Evolutionary conservation across 805 yeast species (phyloP).

Genomic region (Metschnikowia arizonensis): DNA sequence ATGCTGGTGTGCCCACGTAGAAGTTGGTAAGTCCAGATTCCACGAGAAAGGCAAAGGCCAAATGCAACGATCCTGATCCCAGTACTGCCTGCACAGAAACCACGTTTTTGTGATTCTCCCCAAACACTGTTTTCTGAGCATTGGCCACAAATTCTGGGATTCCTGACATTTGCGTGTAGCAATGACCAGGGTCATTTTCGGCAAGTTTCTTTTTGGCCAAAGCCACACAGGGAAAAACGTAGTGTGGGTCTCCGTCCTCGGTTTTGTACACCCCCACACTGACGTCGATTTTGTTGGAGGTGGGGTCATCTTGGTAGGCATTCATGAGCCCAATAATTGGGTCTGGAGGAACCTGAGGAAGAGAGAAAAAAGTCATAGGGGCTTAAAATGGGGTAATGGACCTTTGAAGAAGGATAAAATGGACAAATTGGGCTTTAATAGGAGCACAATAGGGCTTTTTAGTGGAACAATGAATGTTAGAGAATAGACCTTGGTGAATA

Average conservation of each 20-base stretch:
- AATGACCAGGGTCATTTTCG: slow-evolving; percentile 39
- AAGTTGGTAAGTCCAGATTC: slow-evolving; percentile 19
- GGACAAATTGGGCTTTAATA: background rate
- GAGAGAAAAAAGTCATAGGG: slow-evolving; percentile 8
- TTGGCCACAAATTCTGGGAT: slow-evolving; percentile 33
- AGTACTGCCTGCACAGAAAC: slow-evolving; percentile 38
- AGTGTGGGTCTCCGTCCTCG: slow-evolving; percentile 30
- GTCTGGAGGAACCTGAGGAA: slow-evolving; percentile 14
- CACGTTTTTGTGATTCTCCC: slow-evolving; percentile 26
- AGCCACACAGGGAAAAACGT: slow-evolving; percentile 36
- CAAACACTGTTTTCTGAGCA: slow-evolving; percentile 37
- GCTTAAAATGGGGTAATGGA: background rate
- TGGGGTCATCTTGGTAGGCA: slow-evolving; percentile 21
- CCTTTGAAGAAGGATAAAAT: background rate
- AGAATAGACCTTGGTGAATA: no score
- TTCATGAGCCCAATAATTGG: slow-evolving; percentile 19
- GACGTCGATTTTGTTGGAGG: slow-evolving; percentile 37
- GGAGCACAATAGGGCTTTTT: no score
- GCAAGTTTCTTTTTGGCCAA: slow-evolving; percentile 32
- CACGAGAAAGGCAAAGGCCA: slow-evolving; percentile 29
- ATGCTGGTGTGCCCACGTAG: slow-evolving; percentile 37
- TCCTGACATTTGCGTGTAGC: slow-evolving; percentile 42
- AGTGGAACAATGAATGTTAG: no score
- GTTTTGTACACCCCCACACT: slow-evolving; percentile 45
- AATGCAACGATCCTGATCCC: slow-evolving; percentile 42